Conservation (phyloP, 2,329 filamentous ascomycete species). For the Monilinia fructigena region DNA sequence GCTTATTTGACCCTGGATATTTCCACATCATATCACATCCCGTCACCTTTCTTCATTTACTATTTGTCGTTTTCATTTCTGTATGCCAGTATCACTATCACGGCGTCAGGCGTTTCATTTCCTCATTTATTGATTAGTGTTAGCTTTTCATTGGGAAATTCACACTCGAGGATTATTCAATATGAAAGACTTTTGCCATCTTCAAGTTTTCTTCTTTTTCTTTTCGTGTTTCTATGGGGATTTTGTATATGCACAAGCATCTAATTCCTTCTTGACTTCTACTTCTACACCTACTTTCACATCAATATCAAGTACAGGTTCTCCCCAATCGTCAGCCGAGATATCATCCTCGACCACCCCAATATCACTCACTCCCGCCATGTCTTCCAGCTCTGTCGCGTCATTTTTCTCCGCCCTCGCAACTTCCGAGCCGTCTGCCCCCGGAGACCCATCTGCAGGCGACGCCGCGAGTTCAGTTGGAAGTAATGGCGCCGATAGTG, state of each 20-base stretch:
- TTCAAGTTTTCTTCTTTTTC: slow-evolving; percentile 31
- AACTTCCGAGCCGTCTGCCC: slow-evolving; percentile 36
- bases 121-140: not conserved
- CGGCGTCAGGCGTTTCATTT: slow-evolving; percentile 12
- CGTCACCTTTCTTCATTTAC: not conserved
- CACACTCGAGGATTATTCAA: slow-evolving; percentile 1
- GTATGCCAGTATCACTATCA: slow-evolving; percentile 18
- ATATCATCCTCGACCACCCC: slow-evolving; percentile 27
- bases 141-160: not conserved
- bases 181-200: slow-evolving; percentile 1
- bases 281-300: not conserved
- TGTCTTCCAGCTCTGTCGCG: slow-evolving; percentile 39
- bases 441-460: slow-evolving; percentile 36
- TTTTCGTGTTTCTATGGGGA: slow-evolving; percentile 28
- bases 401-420: slow-evolving; percentile 37
- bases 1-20: not conserved
- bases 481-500: slow-evolving; percentile 47
- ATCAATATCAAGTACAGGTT: not conserved
- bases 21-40: not conserved
- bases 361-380: slow-evolving; percentile 37
- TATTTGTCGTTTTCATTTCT: not conserved
- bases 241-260: slow-evolving; percentile 27
- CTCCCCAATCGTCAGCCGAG: slow-evolving; percentile 19
- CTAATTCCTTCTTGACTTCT: slow-evolving; percentile 23
- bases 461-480: slow-evolving; percentile 42